Percentiles rank a stretch among this genome's conserved stretches.
Evolutionary conservation across 352 stramenopile genomes (phyloP).

Genomic region (Phytophthora colocasiae): DNA sequence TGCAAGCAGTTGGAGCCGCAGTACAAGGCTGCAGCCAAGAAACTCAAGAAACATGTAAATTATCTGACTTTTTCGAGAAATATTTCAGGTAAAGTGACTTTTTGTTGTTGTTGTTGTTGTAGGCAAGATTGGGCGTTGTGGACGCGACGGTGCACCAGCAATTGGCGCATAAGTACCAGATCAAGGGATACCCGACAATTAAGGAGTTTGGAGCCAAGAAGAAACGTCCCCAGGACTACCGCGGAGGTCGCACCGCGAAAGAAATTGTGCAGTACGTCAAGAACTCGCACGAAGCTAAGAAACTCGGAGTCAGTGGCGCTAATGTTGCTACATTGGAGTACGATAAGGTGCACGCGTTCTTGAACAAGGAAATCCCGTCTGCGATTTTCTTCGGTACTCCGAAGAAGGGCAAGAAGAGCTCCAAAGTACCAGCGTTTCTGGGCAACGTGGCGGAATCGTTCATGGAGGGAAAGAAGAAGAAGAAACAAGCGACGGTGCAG

Average conservation of each 20-base stretch:
- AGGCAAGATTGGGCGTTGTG: slow-evolving; percentile 75
- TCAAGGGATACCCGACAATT: slow-evolving; percentile 85
- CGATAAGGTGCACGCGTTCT: slow-evolving; percentile 60
- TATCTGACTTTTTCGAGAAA: background rate
- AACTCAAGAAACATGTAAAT: slow-evolving; percentile 79
- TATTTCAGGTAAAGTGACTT: background rate
- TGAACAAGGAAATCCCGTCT: slow-evolving; percentile 60
- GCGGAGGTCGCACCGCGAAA: slow-evolving; percentile 58
- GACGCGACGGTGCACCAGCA: slow-evolving; percentile 68
- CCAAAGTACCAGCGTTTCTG: slow-evolving; percentile 67
- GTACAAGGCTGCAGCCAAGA: slow-evolving; percentile 88
- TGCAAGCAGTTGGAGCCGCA: slow-evolving; percentile 92
- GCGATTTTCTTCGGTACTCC: slow-evolving; percentile 75
- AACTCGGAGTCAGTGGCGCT: slow-evolving; percentile 63
- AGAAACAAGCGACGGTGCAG: slow-evolving; percentile 58
- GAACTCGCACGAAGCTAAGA: slow-evolving; percentile 72
- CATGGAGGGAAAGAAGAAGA: slow-evolving; percentile 64
- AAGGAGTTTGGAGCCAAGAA: slow-evolving; percentile 88
- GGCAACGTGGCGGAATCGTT: slow-evolving; percentile 65
- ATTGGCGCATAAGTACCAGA: slow-evolving; percentile 78
- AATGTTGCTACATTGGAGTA: slow-evolving; percentile 60
- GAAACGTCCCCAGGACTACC: slow-evolving; percentile 80
- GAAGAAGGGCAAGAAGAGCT: slow-evolving; percentile 57
- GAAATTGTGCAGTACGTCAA: slow-evolving; percentile 83
- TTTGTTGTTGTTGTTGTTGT: slow-evolving; percentile 18